phyloP scores from a whole-genome alignment of 2,329 filamentous ascomycete species.

The Hypoxylon sp. region DNA sequence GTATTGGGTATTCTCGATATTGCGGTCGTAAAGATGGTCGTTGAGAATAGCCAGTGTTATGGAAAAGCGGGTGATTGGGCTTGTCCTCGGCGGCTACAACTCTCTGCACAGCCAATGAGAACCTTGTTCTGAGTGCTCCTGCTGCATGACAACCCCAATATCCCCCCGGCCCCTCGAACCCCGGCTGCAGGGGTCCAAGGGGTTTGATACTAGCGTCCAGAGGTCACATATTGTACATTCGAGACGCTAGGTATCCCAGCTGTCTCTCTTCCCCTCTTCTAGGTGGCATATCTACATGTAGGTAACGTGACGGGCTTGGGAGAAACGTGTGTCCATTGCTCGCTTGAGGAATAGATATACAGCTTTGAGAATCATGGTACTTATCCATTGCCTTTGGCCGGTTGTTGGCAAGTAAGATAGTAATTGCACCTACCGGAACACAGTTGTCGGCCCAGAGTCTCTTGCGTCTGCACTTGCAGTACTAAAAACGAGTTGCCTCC shows the following conservation, averaged over 20 bases:
- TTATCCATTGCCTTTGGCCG: background rate
- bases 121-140: slow-evolving; percentile 14
- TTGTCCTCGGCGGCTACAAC: slow-evolving; percentile 51
- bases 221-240: slow-evolving; percentile 2
- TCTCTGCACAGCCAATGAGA: slow-evolving; percentile 46
- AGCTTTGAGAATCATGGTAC: background rate
- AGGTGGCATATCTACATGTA: background rate
- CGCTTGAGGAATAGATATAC: slow-evolving; percentile 3
- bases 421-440: slow-evolving; percentile 8
- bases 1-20: slow-evolving; percentile 44
- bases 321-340: slow-evolving; percentile 4
- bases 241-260: slow-evolving; percentile 15
- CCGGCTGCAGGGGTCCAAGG: slow-evolving; percentile 39
- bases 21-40: slow-evolving; percentile 40
- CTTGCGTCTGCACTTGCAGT: background rate
- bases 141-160: slow-evolving; percentile 38
- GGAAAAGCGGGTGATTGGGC: slow-evolving; percentile 46
- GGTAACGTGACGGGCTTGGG: slow-evolving; percentile 3
- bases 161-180: slow-evolving; percentile 27
- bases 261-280: background rate
- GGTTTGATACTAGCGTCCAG: too few relatives aligned
- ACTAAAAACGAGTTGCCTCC: slow-evolving; percentile 1
- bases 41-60: slow-evolving; percentile 44
- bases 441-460: background rate
- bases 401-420: slow-evolving; percentile 2